These are phyloP conservation scores for Pichia phayaonensis DNA, from an alignment of 805 yeast species.

Conservation along the genomic window DNA sequence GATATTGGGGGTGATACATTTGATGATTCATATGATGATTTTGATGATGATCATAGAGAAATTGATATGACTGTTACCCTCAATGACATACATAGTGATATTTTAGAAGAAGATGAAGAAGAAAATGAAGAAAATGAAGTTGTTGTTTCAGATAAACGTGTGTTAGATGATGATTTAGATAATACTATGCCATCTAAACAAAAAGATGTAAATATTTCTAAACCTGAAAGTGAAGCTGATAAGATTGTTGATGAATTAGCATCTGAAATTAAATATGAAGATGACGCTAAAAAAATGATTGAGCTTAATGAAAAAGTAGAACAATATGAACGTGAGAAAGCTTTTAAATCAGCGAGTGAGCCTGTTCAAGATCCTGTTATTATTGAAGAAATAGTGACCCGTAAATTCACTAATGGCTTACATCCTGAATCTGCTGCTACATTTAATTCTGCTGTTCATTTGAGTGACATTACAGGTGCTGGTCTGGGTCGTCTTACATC, in stretches of 20 bases:
- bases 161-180: neutral
- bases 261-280: constrained; percentile 29
- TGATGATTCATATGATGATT: constrained; percentile 7
- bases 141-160: neutral
- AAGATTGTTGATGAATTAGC: constrained; percentile 29
- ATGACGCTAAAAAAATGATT: constrained; percentile 6
- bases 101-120: constrained; percentile 4
- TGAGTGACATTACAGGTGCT: neutral
- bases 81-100: constrained; percentile 1
- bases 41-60: constrained; percentile 3
- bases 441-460: neutral
- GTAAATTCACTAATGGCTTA: neutral
- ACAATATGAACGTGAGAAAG: constrained; percentile 25
- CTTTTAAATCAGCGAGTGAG: constrained; percentile 12
- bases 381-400: constrained; percentile 8
- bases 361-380: constrained; percentile 10
- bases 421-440: neutral
- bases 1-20: neutral
- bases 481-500: neutral
- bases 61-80: constrained; percentile 6
- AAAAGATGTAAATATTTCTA: neutral
- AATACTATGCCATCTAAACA: neutral
- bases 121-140: neutral
- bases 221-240: neutral
- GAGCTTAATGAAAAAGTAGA: constrained; percentile 31